These are phyloP conservation scores for Sugiyamaella xylanicola DNA, from an alignment of 1,139 yeast genomes.

Conservation along the genomic window DNA sequence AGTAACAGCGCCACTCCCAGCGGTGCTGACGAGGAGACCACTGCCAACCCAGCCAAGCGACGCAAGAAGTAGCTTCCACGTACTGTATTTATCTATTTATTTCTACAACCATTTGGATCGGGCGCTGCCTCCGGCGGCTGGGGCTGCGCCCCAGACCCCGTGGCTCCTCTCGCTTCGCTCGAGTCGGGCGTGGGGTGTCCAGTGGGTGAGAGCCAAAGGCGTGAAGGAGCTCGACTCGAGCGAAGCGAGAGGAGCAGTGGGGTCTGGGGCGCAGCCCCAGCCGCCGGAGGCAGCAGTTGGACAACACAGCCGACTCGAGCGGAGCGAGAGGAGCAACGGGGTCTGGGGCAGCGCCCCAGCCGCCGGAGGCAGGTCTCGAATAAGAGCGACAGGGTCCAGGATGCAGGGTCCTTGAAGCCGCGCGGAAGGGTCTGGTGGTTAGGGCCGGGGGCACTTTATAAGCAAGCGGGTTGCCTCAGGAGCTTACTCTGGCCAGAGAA, in stretches of 20 bases:
- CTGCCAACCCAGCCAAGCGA: slow-evolving; percentile 1
- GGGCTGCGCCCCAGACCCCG: not conserved
- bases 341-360: slow-evolving; percentile 3
- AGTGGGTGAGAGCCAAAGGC: too few relatives aligned
- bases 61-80: slow-evolving; percentile 6
- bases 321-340: slow-evolving; percentile 1
- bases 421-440: not conserved
- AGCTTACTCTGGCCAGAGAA: too few relatives aligned
- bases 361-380: not conserved
- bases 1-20: slow-evolving; percentile 23
- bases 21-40: slow-evolving; percentile 11
- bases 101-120: not conserved
- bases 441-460: too few relatives aligned
- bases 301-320: not conserved
- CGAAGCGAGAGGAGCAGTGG: too few relatives aligned
- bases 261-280: too few relatives aligned
- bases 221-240: too few relatives aligned
- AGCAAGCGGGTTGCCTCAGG: too few relatives aligned
- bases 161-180: not conserved
- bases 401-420: not conserved
- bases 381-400: not conserved
- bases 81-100: not conserved
- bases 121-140: slow-evolving; percentile 5
- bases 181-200: not conserved
- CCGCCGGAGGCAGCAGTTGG: too few relatives aligned